Conservation (phyloP, 106 monocot species). For the Platanthera zijinensis region DNA sequence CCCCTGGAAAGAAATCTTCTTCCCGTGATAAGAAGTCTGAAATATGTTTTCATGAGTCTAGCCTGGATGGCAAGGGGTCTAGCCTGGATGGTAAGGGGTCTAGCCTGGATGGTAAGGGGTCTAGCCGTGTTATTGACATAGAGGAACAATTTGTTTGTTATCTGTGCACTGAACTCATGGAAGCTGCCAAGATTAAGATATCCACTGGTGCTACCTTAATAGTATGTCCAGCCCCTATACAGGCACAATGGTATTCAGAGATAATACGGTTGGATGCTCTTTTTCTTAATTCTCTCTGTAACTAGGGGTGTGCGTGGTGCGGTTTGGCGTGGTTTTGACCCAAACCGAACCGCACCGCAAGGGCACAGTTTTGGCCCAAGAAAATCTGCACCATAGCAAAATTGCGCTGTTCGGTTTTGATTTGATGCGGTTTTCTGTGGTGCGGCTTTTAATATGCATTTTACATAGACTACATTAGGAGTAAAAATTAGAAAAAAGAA, state of each 20-base stretch:
- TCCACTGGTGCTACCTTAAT: conserved; percentile 69
- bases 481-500: too few species aligned
- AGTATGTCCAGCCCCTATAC: conserved; percentile 87
- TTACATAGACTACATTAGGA: too few species aligned
- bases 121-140: conserved; percentile 34
- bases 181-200: conserved; percentile 45
- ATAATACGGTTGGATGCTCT: conserved; percentile 55
- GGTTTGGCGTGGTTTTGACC: too few species aligned
- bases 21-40: conserved; percentile 12
- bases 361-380: too few species aligned
- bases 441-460: too few species aligned
- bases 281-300: neutral
- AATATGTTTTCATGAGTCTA: conserved; percentile 5
- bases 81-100: conserved; percentile 17
- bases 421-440: too few species aligned
- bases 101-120: conserved; percentile 18
- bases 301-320: too few species aligned
- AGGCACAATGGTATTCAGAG: conserved; percentile 92
- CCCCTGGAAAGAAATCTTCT: conserved; percentile 35
- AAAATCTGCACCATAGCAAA: too few species aligned
- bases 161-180: conserved; percentile 67
- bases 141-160: conserved; percentile 56
- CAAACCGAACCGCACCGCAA: too few species aligned
- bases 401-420: too few species aligned
- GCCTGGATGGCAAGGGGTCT: conserved; percentile 20